A percentile compares a stretch with the other conserved stretches of the same genome.
Evolutionary conservation across 345 rosid species (phyloP).

Genomic region (Euphorbia lathyris): DNA sequence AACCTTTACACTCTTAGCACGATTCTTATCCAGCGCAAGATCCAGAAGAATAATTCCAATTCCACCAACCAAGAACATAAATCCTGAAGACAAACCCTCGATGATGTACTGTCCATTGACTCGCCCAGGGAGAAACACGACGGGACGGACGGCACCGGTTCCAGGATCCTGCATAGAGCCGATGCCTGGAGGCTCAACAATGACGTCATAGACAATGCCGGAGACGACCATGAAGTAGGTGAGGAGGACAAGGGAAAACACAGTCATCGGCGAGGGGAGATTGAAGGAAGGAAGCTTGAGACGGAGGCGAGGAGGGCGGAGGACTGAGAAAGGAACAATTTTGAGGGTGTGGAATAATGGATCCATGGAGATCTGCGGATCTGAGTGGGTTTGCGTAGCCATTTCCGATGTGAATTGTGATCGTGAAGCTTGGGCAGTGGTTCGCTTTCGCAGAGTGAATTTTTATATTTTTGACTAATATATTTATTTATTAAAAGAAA

Average conservation of each 20-base stretch:
- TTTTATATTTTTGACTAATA: too few relatives aligned
- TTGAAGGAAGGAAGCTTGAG: constrained; percentile 77
- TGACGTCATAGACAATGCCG: constrained; percentile 89
- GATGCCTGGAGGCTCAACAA: constrained; percentile 96
- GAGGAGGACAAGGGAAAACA: constrained; percentile 73
- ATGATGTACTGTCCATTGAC: constrained; percentile 98
- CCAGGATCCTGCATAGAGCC: constrained; percentile 85
- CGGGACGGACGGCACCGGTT: constrained; percentile 84
- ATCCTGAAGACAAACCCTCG: constrained; percentile 95
- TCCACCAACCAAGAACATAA: constrained; percentile 94
- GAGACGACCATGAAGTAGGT: constrained; percentile 95
- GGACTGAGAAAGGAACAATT: constrained; percentile 61
- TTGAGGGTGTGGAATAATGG: constrained; percentile 66
- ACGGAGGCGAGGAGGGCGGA: constrained; percentile 88
- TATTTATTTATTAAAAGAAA: too few relatives aligned
- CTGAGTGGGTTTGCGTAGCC: not conserved
- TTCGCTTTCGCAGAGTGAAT: too few relatives aligned
- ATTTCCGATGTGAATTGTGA: not conserved
- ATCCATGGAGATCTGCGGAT: constrained; percentile 37
- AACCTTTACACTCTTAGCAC: constrained; percentile 73
- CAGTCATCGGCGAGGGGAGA: constrained; percentile 89
- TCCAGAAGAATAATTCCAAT: constrained; percentile 78
- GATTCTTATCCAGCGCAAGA: constrained; percentile 81
- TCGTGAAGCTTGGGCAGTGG: not conserved
- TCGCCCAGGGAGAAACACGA: constrained; percentile 85